These are phyloP conservation scores for Ceratonia siliqua DNA, from an alignment of 306 rosid genomes.

Conservation along the genomic window DNA sequence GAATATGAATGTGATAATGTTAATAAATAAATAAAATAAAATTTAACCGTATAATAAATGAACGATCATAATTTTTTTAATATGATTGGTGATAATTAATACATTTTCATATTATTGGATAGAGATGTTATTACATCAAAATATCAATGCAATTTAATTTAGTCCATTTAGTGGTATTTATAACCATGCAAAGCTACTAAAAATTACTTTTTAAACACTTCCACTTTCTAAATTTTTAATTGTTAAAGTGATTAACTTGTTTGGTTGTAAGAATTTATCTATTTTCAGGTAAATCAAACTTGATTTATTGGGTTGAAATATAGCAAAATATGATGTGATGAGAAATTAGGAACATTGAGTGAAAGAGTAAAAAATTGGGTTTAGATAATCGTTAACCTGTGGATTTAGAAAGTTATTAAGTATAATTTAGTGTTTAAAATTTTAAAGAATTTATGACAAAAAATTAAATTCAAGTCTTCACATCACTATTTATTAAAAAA, in stretches of 20 bases:
- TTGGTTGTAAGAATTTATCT: neutral
- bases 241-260: constrained; percentile 14
- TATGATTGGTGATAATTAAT: too few relatives aligned
- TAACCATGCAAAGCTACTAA: neutral
- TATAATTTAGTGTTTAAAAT: too few relatives aligned
- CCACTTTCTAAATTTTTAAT: too few relatives aligned
- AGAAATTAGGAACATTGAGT: constrained; percentile 19
- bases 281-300: neutral
- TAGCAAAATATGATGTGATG: neutral
- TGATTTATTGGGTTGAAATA: constrained; percentile 24
- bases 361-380: neutral
- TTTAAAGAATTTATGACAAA: too few relatives aligned
- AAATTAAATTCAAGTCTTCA: too few relatives aligned
- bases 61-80: too few relatives aligned
- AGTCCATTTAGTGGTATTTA: neutral
- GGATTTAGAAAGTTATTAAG: neutral
- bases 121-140: too few relatives aligned
- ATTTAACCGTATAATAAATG: too few relatives aligned
- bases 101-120: too few relatives aligned
- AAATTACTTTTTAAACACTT: neutral
- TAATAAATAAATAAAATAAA: too few relatives aligned
- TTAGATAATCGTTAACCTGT: neutral
- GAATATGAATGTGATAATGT: too few relatives aligned
- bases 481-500: too few relatives aligned
- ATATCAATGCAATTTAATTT: neutral